Evolutionary conservation across 2,329 filamentous ascomycete genomes (phyloP).

Genomic region (Gaeumannomyces sp.): DNA sequence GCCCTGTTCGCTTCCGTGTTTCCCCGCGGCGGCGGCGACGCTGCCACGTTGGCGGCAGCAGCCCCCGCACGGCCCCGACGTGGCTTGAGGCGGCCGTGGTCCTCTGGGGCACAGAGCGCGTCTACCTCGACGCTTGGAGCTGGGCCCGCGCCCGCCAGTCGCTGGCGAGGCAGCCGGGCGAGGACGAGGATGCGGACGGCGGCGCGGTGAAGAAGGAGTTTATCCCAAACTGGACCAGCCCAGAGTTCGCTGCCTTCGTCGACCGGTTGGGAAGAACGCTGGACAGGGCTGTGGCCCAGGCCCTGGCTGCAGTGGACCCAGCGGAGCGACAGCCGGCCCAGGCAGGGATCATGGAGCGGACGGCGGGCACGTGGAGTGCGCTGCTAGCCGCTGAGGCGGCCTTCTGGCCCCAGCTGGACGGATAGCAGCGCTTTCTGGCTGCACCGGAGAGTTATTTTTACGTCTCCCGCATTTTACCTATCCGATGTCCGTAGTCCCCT

Average conservation of each 20-base stretch:
- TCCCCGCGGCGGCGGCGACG: slow-evolving; percentile 22
- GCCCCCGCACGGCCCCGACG: slow-evolving; percentile 14
- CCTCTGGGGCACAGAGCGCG: slow-evolving; percentile 71
- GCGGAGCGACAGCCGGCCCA: slow-evolving; percentile 22
- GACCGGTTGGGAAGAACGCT: slow-evolving; percentile 46
- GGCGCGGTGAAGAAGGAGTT: slow-evolving; percentile 59
- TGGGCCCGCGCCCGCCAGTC: slow-evolving; percentile 32
- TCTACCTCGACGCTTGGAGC: slow-evolving; percentile 55
- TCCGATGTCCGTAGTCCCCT: background rate
- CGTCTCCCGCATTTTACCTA: background rate
- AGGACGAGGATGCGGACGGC: slow-evolving; percentile 51
- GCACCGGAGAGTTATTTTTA: background rate
- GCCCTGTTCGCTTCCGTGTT: slow-evolving; percentile 47
- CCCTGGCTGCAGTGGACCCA: slow-evolving; percentile 26
- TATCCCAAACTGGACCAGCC: slow-evolving; percentile 62
- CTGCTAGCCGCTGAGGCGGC: slow-evolving; percentile 50
- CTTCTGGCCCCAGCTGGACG: slow-evolving; percentile 48
- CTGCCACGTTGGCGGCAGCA: background rate
- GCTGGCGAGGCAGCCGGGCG: slow-evolving; percentile 13
- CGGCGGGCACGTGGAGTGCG: slow-evolving; percentile 38
- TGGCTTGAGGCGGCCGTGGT: slow-evolving; percentile 63
- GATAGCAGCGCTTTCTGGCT: background rate
- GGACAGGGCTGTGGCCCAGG: slow-evolving; percentile 42
- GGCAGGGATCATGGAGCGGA: slow-evolving; percentile 27
- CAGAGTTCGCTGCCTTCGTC: slow-evolving; percentile 56